Evolutionary conservation across 768 basidiomycete species (phyloP).

Genomic region (Termitomyces sp.): DNA sequence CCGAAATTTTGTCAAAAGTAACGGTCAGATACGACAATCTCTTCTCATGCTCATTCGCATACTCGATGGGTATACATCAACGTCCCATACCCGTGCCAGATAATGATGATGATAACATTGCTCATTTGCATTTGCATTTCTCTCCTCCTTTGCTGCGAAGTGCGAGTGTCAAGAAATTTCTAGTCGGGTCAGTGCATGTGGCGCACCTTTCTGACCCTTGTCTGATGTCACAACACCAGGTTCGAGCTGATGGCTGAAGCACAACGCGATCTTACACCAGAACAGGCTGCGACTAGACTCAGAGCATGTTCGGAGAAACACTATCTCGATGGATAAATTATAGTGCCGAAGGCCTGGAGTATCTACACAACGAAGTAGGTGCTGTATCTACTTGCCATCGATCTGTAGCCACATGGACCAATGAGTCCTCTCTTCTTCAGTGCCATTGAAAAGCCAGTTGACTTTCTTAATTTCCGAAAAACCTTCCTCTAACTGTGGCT

Average conservation of each 20-base stretch:
- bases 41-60: constrained; percentile 84
- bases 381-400: constrained; percentile 48
- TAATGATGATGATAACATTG: constrained; percentile 42
- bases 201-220: background rate
- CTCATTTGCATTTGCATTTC: constrained; percentile 86
- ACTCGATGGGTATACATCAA: constrained; percentile 95
- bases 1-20: constrained; percentile 57
- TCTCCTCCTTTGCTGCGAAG: constrained; percentile 79
- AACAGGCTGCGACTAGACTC: constrained; percentile 72
- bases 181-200: constrained; percentile 64
- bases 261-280: constrained; percentile 85
- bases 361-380: background rate
- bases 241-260: constrained; percentile 90
- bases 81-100: constrained; percentile 48
- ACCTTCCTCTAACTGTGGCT: constrained; percentile 64
- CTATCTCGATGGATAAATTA: constrained; percentile 34
- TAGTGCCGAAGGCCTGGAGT: background rate
- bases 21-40: constrained; percentile 73
- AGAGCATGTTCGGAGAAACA: constrained; percentile 53
- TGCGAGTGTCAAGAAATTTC: constrained; percentile 80
- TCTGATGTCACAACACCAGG: constrained; percentile 27
- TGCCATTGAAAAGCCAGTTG: constrained; percentile 77
- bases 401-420: constrained; percentile 90
- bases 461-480: constrained; percentile 71
- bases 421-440: constrained; percentile 55